phyloP scores from a whole-genome alignment of 495 filamentous ascomycete species.

The Aspergillus diversus region DNA sequence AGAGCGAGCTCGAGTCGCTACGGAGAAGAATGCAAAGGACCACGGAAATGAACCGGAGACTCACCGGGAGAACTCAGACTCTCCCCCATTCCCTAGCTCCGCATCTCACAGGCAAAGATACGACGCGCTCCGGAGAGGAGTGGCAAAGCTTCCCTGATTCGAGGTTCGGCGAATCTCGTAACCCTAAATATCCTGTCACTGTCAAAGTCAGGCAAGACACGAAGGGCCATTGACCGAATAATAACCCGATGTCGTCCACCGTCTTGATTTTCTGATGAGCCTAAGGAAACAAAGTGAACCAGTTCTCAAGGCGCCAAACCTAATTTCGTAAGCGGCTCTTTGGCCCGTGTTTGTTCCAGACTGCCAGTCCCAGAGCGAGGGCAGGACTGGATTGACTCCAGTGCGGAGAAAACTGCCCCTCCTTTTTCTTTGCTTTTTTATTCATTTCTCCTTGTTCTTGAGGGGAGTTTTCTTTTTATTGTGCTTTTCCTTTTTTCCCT shows the following conservation, averaged over 20 bases:
- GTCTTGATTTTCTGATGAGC: slow-evolving; percentile 1
- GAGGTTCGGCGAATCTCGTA: slow-evolving; percentile 9
- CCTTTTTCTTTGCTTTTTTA: not conserved
- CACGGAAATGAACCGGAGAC: slow-evolving; percentile 10
- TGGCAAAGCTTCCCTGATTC: not conserved
- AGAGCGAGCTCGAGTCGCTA: not conserved
- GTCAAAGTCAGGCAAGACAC: not conserved
- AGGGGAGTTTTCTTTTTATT: not conserved
- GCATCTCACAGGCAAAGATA: slow-evolving; percentile 8
- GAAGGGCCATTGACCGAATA: not conserved
- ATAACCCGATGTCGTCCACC: not conserved
- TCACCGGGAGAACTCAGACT: slow-evolving; percentile 8
- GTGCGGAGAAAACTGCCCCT: slow-evolving; percentile 21
- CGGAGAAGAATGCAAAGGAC: not conserved
- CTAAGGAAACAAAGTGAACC: not conserved
- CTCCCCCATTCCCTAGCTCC: slow-evolving; percentile 10
- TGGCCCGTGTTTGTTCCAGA: slow-evolving; percentile 21
- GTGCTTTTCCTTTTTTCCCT: not conserved
- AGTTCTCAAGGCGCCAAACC: slow-evolving; percentile 10
- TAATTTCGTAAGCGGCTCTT: slow-evolving; percentile 25
- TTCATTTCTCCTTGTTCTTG: not conserved
- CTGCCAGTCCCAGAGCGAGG: slow-evolving; percentile 11
- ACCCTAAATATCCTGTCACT: not conserved
- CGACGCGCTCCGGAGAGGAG: not conserved
- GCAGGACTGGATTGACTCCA: slow-evolving; percentile 11